Conservation (phyloP, 2,329 filamentous ascomycete species). For the Arthrobotrys pseudoclavata region DNA sequence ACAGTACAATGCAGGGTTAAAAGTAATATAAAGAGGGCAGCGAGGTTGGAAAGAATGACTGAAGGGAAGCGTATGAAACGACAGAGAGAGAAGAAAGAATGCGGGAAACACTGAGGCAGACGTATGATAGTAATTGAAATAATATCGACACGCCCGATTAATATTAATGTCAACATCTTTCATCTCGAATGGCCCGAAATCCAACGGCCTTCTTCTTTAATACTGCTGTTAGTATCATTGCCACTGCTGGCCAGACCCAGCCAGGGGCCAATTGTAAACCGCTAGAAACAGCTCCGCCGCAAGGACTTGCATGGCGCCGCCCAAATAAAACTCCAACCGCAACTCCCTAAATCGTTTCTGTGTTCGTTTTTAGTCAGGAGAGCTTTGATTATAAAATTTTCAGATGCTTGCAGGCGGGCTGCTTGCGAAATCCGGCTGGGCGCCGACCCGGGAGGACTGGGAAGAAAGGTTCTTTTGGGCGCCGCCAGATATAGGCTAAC, state of each 20-base stretch:
- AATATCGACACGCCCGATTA: conserved; percentile 31
- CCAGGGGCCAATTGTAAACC: conserved; percentile 9
- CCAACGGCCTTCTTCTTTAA: conserved; percentile 1
- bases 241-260: not conserved
- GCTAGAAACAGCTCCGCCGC: conserved; percentile 22
- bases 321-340: conserved; percentile 1
- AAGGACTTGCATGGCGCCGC: not conserved
- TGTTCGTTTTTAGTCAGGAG: conserved; percentile 19
- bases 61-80: not conserved
- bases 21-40: not conserved
- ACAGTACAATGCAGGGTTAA: not conserved
- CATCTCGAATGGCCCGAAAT: conserved; percentile 16
- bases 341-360: not conserved
- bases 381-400: conserved; percentile 15
- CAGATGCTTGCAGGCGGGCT: conserved; percentile 14
- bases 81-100: not conserved
- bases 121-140: not conserved
- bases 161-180: not conserved
- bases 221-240: not conserved
- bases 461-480: conserved; percentile 6
- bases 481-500: conserved; percentile 4
- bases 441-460: conserved; percentile 3
- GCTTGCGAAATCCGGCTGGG: conserved; percentile 18
- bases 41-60: not conserved
- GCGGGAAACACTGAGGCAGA: conserved; percentile 16